Conservation (phyloP, 345 rosid genomes). For the Acer saccharum region DNA sequence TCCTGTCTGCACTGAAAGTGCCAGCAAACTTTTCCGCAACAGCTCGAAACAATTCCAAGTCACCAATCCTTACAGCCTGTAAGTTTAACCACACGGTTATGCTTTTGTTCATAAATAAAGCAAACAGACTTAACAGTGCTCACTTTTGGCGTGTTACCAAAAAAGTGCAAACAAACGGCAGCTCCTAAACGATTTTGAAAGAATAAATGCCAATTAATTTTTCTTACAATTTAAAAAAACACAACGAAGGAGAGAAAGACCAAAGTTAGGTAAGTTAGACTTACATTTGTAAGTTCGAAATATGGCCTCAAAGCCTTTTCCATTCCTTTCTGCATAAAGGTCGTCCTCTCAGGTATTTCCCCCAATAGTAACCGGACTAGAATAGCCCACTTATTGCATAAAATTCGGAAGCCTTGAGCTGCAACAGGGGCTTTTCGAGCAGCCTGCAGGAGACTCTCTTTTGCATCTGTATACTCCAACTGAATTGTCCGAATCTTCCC, state of each 20-base stretch:
- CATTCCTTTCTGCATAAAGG: conserved; percentile 89
- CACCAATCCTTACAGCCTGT: conserved; percentile 90
- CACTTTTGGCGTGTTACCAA: too few species aligned
- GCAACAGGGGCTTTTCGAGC: conserved; percentile 89
- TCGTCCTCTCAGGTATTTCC: conserved; percentile 83
- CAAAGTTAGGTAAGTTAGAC: conserved; percentile 24
- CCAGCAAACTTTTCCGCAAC: conserved; percentile 71
- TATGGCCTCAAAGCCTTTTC: conserved; percentile 80
- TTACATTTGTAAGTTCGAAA: conserved; percentile 88
- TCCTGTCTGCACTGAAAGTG: conserved; percentile 64
- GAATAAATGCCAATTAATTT: not conserved
- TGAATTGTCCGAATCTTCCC: conserved; percentile 90
- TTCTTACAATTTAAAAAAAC: not conserved
- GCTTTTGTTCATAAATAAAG: not conserved
- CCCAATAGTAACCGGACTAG: conserved; percentile 76
- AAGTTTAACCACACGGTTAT: conserved; percentile 20
- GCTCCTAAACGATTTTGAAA: too few species aligned
- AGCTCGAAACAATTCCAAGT: conserved; percentile 76
- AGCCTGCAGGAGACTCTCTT: conserved; percentile 86
- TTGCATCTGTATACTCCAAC: conserved; percentile 87
- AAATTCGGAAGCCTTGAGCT: conserved; percentile 73
- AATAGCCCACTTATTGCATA: conserved; percentile 85
- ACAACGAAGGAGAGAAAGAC: not conserved
- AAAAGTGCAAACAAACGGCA: too few species aligned
- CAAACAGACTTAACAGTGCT: not conserved